These are phyloP conservation scores for Alternaria sp. DNA, from an alignment of 2,329 filamentous ascomycete genomes.

Conservation along the genomic window DNA sequence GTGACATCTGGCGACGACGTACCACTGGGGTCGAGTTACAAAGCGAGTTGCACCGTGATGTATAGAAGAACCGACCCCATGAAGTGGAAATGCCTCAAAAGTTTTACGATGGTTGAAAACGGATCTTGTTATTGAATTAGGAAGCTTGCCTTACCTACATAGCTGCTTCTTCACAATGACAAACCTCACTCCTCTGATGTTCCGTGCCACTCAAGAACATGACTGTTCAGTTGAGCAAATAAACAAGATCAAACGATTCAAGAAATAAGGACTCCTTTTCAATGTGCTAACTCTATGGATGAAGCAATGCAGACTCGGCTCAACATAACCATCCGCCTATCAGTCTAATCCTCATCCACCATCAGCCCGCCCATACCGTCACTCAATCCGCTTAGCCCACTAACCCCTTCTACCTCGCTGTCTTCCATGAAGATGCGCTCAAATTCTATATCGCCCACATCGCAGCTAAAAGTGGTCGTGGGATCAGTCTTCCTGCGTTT, in stretches of 20 bases:
- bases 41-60: too few relatives aligned
- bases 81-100: too few relatives aligned
- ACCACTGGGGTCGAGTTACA: too few relatives aligned
- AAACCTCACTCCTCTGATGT: too few relatives aligned
- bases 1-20: neutral
- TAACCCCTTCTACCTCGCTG: slow-evolving; percentile 11
- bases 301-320: neutral
- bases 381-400: slow-evolving; percentile 9
- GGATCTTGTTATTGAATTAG: too few relatives aligned
- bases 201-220: too few relatives aligned
- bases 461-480: neutral
- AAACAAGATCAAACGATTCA: neutral
- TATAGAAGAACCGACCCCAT: too few relatives aligned
- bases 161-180: neutral
- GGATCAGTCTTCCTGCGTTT: slow-evolving; percentile 1
- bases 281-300: neutral
- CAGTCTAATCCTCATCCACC: neutral
- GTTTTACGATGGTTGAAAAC: too few relatives aligned
- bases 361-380: slow-evolving; percentile 10
- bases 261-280: neutral
- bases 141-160: too few relatives aligned
- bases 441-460: slow-evolving; percentile 24
- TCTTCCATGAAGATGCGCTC: slow-evolving; percentile 30
- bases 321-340: neutral
- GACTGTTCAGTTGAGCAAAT: neutral